Evolutionary conservation across 2,329 filamentous ascomycete genomes (phyloP).

Genomic region (Emmonsiellopsis sp.): DNA sequence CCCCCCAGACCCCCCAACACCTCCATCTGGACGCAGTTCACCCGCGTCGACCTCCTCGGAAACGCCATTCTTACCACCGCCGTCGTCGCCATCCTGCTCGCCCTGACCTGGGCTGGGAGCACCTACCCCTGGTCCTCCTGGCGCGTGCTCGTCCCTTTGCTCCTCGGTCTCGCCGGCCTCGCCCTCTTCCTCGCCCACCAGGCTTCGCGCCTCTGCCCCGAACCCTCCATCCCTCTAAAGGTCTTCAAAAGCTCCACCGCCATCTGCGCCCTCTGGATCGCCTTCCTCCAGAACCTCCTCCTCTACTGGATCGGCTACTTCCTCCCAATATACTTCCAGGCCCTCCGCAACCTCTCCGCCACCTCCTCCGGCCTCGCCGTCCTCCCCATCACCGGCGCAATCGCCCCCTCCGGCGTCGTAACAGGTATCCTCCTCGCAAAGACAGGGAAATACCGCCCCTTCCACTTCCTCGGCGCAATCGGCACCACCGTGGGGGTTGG

Average conservation of each 20-base stretch:
- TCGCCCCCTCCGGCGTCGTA: conserved; percentile 15
- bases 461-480: conserved; percentile 30
- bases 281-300: conserved; percentile 29
- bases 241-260: conserved; percentile 35
- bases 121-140: conserved; percentile 23
- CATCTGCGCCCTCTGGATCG: conserved; percentile 19
- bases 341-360: conserved; percentile 23
- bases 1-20: conserved; percentile 16
- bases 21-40: conserved; percentile 21
- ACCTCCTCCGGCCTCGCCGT: conserved; percentile 17
- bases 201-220: conserved; percentile 16
- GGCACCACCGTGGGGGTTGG: conserved; percentile 35
- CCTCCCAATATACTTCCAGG: conserved; percentile 36
- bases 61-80: conserved; percentile 21
- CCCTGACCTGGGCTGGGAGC: conserved; percentile 26
- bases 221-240: conserved; percentile 29
- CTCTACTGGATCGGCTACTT: conserved; percentile 30
- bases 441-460: conserved; percentile 17
- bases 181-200: conserved; percentile 18
- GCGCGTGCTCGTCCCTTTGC: conserved; percentile 34
- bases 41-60: conserved; percentile 34
- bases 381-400: conserved; percentile 11
- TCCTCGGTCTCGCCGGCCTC: conserved; percentile 35
- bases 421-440: conserved; percentile 20
- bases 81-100: conserved; percentile 22